Percentiles rank a stretch among this genome's conserved stretches.
Conservation (phyloP, 140 eudicot genomes). For the Anethum foeniculum region DNA sequence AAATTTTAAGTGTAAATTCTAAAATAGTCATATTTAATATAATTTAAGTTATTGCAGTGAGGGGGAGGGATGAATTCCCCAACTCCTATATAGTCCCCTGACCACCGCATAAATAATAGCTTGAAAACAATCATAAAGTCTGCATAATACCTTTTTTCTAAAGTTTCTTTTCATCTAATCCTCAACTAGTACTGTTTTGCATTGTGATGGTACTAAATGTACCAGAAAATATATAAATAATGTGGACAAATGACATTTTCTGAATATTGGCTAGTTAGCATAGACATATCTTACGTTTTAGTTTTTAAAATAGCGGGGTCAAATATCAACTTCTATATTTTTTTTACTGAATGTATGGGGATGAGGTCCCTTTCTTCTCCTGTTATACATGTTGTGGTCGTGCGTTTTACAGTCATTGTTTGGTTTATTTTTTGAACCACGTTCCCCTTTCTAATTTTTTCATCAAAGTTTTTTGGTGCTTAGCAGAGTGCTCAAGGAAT, state of each 20-base stretch:
- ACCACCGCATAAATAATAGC: not conserved
- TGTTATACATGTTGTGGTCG: not conserved
- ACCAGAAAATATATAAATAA: not conserved
- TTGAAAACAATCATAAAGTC: not conserved
- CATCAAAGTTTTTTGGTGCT: not conserved
- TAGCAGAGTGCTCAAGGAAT: not conserved
- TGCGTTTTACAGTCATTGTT: not conserved
- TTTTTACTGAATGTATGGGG: not conserved
- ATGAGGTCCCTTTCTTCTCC: not conserved
- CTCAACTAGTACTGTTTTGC: not conserved
- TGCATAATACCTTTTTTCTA: not conserved
- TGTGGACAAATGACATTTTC: not conserved
- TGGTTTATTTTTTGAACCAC: not conserved
- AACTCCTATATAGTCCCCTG: not conserved
- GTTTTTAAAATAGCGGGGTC: not conserved
- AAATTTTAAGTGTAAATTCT: not conserved
- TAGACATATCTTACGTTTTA: not conserved
- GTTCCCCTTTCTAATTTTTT: not conserved
- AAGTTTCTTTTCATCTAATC: not conserved
- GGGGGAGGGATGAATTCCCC: not conserved
- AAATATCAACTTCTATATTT: not conserved
- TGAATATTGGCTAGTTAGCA: not conserved
- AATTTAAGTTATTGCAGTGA: not conserved
- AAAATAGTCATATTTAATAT: not conserved
- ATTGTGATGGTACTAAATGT: not conserved